Percentiles rank a stretch among this genome's conserved stretches.
These are phyloP conservation scores for Carex scoparia DNA, from an alignment of 176 grass and related monocot species.

Conservation along the genomic window DNA sequence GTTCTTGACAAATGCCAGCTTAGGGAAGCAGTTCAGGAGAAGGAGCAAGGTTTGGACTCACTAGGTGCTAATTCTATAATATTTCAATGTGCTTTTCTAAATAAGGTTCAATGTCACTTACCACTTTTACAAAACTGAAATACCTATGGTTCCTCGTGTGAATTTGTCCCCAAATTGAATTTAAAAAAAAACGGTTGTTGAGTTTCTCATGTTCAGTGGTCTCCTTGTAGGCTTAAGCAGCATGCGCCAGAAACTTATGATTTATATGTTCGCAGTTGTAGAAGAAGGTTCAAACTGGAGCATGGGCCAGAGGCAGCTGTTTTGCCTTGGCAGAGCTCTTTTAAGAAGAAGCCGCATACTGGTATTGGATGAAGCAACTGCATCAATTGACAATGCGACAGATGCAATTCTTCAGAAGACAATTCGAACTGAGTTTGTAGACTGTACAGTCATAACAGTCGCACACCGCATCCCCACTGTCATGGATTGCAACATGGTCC, in stretches of 20 bases:
- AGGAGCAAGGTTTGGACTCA: conserved; percentile 68
- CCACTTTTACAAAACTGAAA: neutral
- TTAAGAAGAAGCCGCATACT: conserved; percentile 60
- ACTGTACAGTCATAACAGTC: conserved; percentile 78
- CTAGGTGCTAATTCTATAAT: conserved; percentile 39
- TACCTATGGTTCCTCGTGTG: neutral
- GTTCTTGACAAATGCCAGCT: conserved; percentile 91
- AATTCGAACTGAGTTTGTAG: conserved; percentile 63
- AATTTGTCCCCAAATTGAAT: neutral
- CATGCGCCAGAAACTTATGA: too few species aligned
- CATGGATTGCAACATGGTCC: conserved; percentile 76
- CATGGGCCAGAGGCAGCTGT: conserved; percentile 95
- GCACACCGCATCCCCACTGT: conserved; percentile 88
- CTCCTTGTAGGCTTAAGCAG: neutral
- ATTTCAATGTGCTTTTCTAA: neutral
- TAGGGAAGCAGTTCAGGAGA: conserved; percentile 72
- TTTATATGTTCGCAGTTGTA: conserved; percentile 32
- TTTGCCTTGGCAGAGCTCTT: conserved; percentile 81
- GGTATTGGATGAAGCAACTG: conserved; percentile 84
- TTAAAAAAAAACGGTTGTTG: neutral
- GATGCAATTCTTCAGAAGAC: conserved; percentile 88
- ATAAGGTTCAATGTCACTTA: neutral
- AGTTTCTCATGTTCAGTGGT: neutral
- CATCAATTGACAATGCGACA: conserved; percentile 84
- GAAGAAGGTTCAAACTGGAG: conserved; percentile 96